phyloP scores from a whole-genome alignment of 202 grass and related monocot genomes.

The Zoysia matrella region DNA sequence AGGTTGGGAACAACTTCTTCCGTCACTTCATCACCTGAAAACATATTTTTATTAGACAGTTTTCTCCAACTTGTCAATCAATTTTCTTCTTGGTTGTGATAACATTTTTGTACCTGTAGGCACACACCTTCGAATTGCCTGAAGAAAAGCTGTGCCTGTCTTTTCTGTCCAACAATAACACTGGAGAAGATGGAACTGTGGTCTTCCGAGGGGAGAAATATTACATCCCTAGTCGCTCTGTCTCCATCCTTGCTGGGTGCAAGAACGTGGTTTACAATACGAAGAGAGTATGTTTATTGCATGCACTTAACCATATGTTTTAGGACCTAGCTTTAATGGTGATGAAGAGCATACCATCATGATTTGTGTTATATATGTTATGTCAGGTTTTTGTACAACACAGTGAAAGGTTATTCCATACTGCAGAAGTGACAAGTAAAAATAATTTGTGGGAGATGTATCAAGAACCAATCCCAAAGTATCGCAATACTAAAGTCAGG shows the following conservation, averaged over 20 bases:
- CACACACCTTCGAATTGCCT: conserved; percentile 56
- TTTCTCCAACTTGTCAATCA: conserved; percentile 24
- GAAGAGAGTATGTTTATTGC: conserved; percentile 58
- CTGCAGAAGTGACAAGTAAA: conserved; percentile 36
- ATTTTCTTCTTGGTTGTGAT: conserved; percentile 35
- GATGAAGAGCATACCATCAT: conserved; percentile 25
- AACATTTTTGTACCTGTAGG: conserved; percentile 62
- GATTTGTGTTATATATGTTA: conserved; percentile 25
- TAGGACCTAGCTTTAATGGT: neutral
- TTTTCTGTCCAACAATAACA: conserved; percentile 82
- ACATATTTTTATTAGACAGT: conserved; percentile 19
- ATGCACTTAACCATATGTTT: conserved; percentile 25
- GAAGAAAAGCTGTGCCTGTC: conserved; percentile 74
- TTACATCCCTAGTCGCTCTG: conserved; percentile 68
- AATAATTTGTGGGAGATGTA: conserved; percentile 82
- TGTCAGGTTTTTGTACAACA: conserved; percentile 90
- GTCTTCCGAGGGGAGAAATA: conserved; percentile 66
- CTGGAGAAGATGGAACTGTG: conserved; percentile 66
- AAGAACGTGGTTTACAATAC: conserved; percentile 86
- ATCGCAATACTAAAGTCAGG: conserved; percentile 34
- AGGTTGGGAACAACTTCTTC: conserved; percentile 62
- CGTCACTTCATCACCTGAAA: conserved; percentile 34
- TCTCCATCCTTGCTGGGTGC: conserved; percentile 85
- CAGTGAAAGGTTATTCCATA: conserved; percentile 72
- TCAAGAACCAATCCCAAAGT: conserved; percentile 60